Percentiles rank a stretch among this genome's conserved stretches.
Conservation (phyloP, 1,284 basidiomycete species). For the Leccinum griseonigrum region DNA sequence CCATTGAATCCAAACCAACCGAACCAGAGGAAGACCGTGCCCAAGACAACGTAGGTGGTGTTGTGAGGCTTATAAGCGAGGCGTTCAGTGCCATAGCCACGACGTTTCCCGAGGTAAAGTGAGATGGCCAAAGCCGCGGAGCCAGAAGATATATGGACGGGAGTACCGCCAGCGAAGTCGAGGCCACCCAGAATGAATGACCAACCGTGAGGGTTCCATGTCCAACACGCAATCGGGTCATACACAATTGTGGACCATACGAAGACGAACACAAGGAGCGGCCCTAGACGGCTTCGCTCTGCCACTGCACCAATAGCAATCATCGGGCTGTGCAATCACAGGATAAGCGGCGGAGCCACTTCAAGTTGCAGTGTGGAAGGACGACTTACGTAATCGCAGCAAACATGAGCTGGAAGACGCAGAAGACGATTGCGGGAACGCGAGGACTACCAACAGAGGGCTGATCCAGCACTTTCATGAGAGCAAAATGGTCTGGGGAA, state of each 20-base stretch:
- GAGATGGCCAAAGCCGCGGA: slow-evolving; percentile 91
- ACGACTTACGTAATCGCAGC: slow-evolving; percentile 71
- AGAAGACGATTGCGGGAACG: slow-evolving; percentile 85
- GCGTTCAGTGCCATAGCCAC: slow-evolving; percentile 91
- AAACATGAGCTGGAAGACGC: slow-evolving; percentile 90
- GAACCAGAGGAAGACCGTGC: slow-evolving; percentile 95
- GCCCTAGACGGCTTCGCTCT: slow-evolving; percentile 87
- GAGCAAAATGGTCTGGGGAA: slow-evolving; percentile 70
- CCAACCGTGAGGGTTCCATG: slow-evolving; percentile 93
- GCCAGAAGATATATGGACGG: slow-evolving; percentile 92
- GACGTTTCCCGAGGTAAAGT: slow-evolving; percentile 86
- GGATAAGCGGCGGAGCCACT: background rate
- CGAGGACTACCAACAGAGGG: slow-evolving; percentile 71
- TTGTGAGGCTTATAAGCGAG: slow-evolving; percentile 90
- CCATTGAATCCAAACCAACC: slow-evolving; percentile 98
- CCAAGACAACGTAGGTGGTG: slow-evolving; percentile 86
- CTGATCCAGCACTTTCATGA: slow-evolving; percentile 76
- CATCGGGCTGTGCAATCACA: slow-evolving; percentile 50
- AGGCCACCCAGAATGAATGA: slow-evolving; percentile 75
- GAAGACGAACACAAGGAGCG: slow-evolving; percentile 87
- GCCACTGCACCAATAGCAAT: slow-evolving; percentile 91
- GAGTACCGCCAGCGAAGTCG: slow-evolving; percentile 95
- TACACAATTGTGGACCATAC: slow-evolving; percentile 93
- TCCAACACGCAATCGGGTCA: slow-evolving; percentile 92
- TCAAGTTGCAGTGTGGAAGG: background rate